Evolutionary conservation across 495 filamentous ascomycete species (phyloP).

Genomic region (Bacidia gigantensis): DNA sequence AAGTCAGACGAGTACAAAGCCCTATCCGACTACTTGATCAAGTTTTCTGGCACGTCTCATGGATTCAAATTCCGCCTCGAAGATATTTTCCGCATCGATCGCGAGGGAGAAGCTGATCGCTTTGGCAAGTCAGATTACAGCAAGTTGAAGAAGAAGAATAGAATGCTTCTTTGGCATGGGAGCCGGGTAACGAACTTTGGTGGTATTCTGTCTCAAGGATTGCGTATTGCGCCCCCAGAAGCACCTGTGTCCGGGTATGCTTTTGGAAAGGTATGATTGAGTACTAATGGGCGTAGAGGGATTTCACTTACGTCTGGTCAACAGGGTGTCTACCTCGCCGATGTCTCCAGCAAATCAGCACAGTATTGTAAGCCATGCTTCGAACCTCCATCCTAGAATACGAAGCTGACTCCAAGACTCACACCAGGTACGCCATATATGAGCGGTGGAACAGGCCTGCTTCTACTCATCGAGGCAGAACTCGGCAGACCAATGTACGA

Average conservation of each 20-base stretch:
- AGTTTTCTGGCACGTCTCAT: slow-evolving; percentile 49
- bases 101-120: slow-evolving; percentile 56
- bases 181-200: slow-evolving; percentile 66
- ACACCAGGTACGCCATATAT: slow-evolving; percentile 35
- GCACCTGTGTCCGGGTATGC: slow-evolving; percentile 65
- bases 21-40: slow-evolving; percentile 49
- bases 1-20: slow-evolving; percentile 46
- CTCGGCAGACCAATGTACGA: slow-evolving; percentile 51
- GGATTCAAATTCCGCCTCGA: slow-evolving; percentile 29
- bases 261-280: slow-evolving; percentile 48
- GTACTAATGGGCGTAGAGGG: not conserved
- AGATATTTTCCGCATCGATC: slow-evolving; percentile 71
- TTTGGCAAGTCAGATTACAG: slow-evolving; percentile 44
- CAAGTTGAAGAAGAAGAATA: slow-evolving; percentile 33
- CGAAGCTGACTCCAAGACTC: too few relatives aligned
- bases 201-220: slow-evolving; percentile 70
- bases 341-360: slow-evolving; percentile 66
- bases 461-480: slow-evolving; percentile 62
- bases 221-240: slow-evolving; percentile 77
- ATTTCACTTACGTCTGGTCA: not conserved
- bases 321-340: slow-evolving; percentile 71
- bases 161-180: slow-evolving; percentile 67
- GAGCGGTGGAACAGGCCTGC: slow-evolving; percentile 42
- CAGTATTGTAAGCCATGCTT: too few relatives aligned
- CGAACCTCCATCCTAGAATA: too few relatives aligned